Evolutionary conservation across 805 yeast species (phyloP).

Genomic region (Starmerella riodocensis): DNA sequence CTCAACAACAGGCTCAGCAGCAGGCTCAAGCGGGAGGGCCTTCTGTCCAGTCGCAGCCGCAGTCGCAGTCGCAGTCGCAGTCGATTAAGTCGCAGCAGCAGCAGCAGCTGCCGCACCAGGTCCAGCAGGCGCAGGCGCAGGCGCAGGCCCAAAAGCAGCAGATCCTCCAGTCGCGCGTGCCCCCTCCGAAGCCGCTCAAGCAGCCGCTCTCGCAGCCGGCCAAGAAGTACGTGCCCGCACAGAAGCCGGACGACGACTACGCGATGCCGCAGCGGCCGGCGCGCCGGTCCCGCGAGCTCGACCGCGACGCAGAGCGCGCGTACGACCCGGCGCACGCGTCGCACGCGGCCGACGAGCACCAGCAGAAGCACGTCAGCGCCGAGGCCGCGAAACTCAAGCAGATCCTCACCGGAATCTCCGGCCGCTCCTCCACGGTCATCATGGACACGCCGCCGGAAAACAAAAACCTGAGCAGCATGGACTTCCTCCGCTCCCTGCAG

Average conservation of each 20-base stretch:
- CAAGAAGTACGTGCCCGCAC: not conserved
- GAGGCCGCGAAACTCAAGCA: slow-evolving; percentile 22
- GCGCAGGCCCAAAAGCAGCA: slow-evolving; percentile 1
- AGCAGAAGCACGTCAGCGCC: slow-evolving; percentile 3
- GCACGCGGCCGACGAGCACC: not conserved
- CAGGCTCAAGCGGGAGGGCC: not conserved
- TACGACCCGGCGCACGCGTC: not conserved
- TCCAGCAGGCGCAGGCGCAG: not conserved
- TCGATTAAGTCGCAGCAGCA: not conserved
- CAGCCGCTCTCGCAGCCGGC: not conserved
- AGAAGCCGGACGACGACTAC: not conserved
- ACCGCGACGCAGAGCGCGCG: not conserved
- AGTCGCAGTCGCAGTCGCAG: not conserved
- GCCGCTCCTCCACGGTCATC: slow-evolving; percentile 26
- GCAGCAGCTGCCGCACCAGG: not conserved
- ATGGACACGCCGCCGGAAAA: slow-evolving; percentile 20
- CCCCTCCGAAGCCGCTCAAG: not conserved
- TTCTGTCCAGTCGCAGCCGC: not conserved
- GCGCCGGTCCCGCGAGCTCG: not conserved
- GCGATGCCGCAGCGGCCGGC: slow-evolving; percentile 3
- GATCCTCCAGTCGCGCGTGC: not conserved
- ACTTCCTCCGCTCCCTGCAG: slow-evolving; percentile 27
- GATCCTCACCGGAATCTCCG: slow-evolving; percentile 28
- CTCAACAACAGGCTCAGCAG: not conserved
- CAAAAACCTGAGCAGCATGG: slow-evolving; percentile 28